Base-by-base conservation (phyloP, 495 filamentous ascomycete genomes). In the Penicillium ucsense region DNA sequence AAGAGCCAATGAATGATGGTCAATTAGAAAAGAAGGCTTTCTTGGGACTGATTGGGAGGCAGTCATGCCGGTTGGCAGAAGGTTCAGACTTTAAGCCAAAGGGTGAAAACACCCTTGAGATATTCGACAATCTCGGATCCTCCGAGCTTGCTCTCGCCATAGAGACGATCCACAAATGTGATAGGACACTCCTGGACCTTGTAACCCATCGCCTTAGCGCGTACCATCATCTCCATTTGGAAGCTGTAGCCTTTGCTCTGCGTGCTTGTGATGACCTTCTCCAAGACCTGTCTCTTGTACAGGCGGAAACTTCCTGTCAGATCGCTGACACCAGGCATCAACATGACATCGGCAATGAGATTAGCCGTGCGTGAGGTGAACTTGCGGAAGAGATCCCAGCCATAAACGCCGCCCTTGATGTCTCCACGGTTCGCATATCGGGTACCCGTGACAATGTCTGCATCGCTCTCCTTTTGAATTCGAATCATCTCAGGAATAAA, bases 71-170 rank as follows among this genome's bases (percentile, higher is more conserved):
- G 34, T 52, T 27, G 32, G 5, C 33, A 10, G 5, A 33, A 28
- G 20, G n/a, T 48, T 64, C 54, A 91, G 50, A 94, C 88, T 74
- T 85, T 90, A 62, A 90, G 59, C 91, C 91, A 97, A 48, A 97
- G 70, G 57, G 66, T 83, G 46, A 97, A 58, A 30, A 98, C 90
- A 5, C 92, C 92, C 79, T 94, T 95, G 35, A 87, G 81, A 67
- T 97, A 98, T 65, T 94, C 88, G n/a, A 94, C 88, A 68, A 98
- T 98, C 77, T 98, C 92, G 64, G 85, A 81, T 8, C 88, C 89
- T 5, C 91, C 90, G 30, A 96, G 68, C 76, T 98, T 98, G 60
- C 85, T 89, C 65, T 97, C 92, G 4, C 92, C 92, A 62, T 94
- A 96, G 34, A 98, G 69, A 36, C 92, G 80, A 65, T 98, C 92